A percentile compares a stretch with the other conserved stretches of the same genome.
phyloP scores from a whole-genome alignment of 2,329 filamentous ascomycete genomes.

The Xylaria sp. region DNA sequence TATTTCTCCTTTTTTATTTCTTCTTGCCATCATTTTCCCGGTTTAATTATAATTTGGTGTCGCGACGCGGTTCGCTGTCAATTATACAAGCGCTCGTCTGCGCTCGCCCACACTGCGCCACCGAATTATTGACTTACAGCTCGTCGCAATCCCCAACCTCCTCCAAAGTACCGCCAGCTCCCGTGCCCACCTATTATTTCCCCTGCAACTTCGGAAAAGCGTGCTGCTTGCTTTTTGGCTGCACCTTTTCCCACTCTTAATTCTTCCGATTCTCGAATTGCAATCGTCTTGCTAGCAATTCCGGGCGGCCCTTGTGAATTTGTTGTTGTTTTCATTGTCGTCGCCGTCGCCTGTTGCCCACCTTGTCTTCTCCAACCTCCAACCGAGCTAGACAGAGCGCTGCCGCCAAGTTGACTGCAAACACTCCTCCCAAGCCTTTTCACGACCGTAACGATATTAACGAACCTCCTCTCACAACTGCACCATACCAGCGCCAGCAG shows the following conservation, averaged over 20 bases:
- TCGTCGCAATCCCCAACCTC: conserved; percentile 40
- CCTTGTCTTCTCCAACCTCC: conserved; percentile 59
- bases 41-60: neutral
- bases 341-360: conserved; percentile 56
- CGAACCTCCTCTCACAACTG: conserved; percentile 52
- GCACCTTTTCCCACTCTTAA: conserved; percentile 5
- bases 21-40: neutral
- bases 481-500: conserved; percentile 57
- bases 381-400: conserved; percentile 50
- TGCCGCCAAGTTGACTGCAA: conserved; percentile 60
- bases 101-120: conserved; percentile 39
- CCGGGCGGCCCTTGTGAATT: conserved; percentile 32
- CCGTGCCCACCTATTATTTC: conserved; percentile 18
- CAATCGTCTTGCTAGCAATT: conserved; percentile 19
- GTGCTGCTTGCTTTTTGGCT: conserved; percentile 9
- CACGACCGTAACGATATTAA: conserved; percentile 61
- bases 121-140: conserved; percentile 37
- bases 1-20: no score
- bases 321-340: conserved; percentile 47
- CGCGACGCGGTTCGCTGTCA: conserved; percentile 28
- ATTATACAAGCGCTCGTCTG: conserved; percentile 19
- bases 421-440: conserved; percentile 54
- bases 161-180: conserved; percentile 22
- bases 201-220: conserved; percentile 14
- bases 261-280: neutral